Conservation (phyloP, 495 filamentous ascomycete genomes). For the Xylaria nigripes region DNA sequence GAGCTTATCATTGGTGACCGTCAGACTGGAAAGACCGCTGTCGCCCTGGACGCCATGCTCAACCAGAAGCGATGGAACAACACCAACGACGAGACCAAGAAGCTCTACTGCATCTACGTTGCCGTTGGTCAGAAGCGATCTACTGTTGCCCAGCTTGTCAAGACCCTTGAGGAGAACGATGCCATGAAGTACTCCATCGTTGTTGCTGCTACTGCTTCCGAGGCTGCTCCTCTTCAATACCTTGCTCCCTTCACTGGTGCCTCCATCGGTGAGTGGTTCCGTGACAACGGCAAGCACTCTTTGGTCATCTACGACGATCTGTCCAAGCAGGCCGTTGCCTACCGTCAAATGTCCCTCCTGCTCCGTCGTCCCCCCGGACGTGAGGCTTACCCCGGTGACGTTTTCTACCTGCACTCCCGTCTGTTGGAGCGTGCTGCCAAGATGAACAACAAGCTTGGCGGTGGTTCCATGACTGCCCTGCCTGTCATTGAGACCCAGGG, state of each 20-base stretch:
- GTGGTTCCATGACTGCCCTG: constrained; percentile 93
- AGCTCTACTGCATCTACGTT: constrained; percentile 99
- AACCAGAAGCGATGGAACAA: constrained; percentile 99
- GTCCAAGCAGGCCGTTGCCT: constrained; percentile 98
- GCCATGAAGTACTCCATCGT: constrained; percentile 98
- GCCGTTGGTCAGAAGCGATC: constrained; percentile 99
- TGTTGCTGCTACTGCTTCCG: constrained; percentile 94
- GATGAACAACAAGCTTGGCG: constrained; percentile 94
- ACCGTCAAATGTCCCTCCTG: constrained; percentile 99
- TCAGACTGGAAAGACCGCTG: constrained; percentile 99
- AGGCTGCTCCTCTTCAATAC: constrained; percentile 91
- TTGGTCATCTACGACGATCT: constrained; percentile 94
- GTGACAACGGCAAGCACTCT: constrained; percentile 87
- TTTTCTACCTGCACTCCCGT: constrained; percentile 99
- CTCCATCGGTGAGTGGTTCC: constrained; percentile 73
- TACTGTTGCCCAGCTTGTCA: constrained; percentile 96
- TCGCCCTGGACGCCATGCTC: constrained; percentile 95
- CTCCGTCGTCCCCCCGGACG: constrained; percentile 98
- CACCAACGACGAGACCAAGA: constrained; percentile 80
- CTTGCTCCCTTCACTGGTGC: constrained; percentile 80
- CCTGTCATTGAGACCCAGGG: constrained; percentile 99
- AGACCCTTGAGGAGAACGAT: constrained; percentile 99
- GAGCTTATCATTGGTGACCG: constrained; percentile 99
- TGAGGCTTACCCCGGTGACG: constrained; percentile 99
- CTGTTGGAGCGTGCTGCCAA: constrained; percentile 98